phyloP scores from a whole-genome alignment of 2,329 filamentous ascomycete species.

The Pseudogymnoascus sp. region DNA sequence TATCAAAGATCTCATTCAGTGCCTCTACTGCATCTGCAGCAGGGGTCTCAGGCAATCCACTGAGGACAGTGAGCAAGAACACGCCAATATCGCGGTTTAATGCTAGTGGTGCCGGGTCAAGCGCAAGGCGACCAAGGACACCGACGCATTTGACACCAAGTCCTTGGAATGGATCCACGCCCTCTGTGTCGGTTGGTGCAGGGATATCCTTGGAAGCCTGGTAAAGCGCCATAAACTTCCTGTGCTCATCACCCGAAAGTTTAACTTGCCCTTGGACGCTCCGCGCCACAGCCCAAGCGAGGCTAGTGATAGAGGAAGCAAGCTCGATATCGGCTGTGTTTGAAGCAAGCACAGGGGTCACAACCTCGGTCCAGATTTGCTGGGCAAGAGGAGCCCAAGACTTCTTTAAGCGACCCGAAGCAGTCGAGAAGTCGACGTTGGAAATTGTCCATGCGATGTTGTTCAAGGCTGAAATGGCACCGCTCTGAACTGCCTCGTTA shows the following conservation, averaged over 20 bases:
- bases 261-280: slow-evolving; percentile 46
- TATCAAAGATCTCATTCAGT: slow-evolving; percentile 60
- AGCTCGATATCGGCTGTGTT: slow-evolving; percentile 57
- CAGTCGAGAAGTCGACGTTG: slow-evolving; percentile 51
- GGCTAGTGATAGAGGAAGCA: slow-evolving; percentile 56
- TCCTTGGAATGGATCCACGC: slow-evolving; percentile 50
- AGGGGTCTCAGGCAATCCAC: slow-evolving; percentile 45
- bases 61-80: slow-evolving; percentile 54
- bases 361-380: slow-evolving; percentile 51
- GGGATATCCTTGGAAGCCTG: slow-evolving; percentile 46
- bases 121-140: slow-evolving; percentile 57
- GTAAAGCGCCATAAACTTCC: slow-evolving; percentile 60
- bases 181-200: slow-evolving; percentile 23
- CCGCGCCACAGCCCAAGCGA: slow-evolving; percentile 60
- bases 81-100: slow-evolving; percentile 58
- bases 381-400: slow-evolving; percentile 50
- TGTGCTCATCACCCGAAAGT: slow-evolving; percentile 48
- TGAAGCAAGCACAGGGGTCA: slow-evolving; percentile 51
- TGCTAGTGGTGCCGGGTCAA: slow-evolving; percentile 45
- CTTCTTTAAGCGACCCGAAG: slow-evolving; percentile 41
- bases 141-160: slow-evolving; percentile 62
- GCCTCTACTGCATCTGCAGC: slow-evolving; percentile 57
- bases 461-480: slow-evolving; percentile 56
- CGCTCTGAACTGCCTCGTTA: slow-evolving; percentile 41
- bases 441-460: slow-evolving; percentile 64